phyloP scores from a whole-genome alignment of 768 basidiomycete genomes.

The Suillus hirtellus region DNA sequence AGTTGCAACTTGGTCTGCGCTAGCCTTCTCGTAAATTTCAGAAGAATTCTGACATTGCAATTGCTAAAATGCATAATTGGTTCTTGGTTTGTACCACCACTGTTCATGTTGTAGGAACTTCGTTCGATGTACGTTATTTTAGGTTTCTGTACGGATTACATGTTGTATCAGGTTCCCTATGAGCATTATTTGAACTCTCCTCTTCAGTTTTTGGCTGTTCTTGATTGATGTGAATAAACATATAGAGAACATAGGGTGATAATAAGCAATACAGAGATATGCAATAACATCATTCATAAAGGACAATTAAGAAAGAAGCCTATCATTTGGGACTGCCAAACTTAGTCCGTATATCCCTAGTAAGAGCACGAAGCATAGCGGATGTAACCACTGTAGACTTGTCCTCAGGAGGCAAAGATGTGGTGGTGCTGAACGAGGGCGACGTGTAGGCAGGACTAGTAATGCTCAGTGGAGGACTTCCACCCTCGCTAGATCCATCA shows the following conservation, averaged over 20 bases:
- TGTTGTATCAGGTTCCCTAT: conserved; percentile 1
- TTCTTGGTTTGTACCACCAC: conserved; percentile 8
- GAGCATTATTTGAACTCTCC: background rate
- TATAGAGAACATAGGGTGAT: too few species aligned
- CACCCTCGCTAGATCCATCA: conserved; percentile 33
- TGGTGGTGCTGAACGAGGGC: conserved; percentile 49
- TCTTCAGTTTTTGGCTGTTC: background rate
- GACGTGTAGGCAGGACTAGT: conserved; percentile 32
- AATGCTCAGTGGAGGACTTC: conserved; percentile 22
- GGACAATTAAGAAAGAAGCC: background rate
- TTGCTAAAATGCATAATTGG: conserved; percentile 5
- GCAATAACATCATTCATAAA: background rate
- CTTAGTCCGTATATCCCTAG: conserved; percentile 32
- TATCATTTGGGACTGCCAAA: conserved; percentile 20
- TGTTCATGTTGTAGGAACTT: background rate
- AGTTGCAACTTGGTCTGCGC: conserved; percentile 69
- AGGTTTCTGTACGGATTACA: conserved; percentile 5
- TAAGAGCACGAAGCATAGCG: conserved; percentile 56
- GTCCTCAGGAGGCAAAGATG: conserved; percentile 39
- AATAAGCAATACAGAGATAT: background rate
- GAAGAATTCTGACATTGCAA: background rate
- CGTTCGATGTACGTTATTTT: conserved; percentile 6
- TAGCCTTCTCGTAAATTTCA: conserved; percentile 56
- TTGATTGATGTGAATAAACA: background rate
- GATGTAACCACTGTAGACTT: conserved; percentile 48